Conservation (phyloP, 108 stramenopile species). For the Nitzschia putrida region DNA sequence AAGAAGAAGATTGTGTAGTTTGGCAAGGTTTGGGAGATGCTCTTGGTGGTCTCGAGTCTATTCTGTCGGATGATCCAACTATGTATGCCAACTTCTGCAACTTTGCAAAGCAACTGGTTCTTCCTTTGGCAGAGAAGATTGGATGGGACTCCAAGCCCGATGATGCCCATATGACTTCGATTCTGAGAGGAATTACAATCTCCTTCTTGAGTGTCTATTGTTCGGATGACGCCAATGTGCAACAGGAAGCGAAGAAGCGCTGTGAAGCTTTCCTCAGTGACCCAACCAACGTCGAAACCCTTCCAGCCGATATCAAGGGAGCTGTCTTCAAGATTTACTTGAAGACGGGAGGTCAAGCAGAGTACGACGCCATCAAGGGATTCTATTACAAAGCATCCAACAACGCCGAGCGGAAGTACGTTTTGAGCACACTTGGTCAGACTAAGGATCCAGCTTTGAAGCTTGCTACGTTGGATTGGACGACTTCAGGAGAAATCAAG, state of each 20-base stretch:
- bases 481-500: constrained; percentile 89
- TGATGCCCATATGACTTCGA: constrained; percentile 85
- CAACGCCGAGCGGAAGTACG: constrained; percentile 84
- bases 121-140: constrained; percentile 58
- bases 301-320: constrained; percentile 88
- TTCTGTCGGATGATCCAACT: constrained; percentile 71
- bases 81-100: constrained; percentile 59
- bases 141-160: constrained; percentile 85
- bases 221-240: constrained; percentile 72
- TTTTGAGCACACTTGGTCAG: constrained; percentile 72
- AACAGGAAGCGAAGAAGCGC: constrained; percentile 74
- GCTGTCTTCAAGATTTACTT: constrained; percentile 90
- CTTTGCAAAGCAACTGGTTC: constrained; percentile 70
- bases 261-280: constrained; percentile 76
- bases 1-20: constrained; percentile 89
- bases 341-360: constrained; percentile 76
- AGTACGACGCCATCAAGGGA: constrained; percentile 79
- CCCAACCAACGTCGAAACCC: constrained; percentile 60
- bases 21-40: constrained; percentile 81
- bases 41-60: constrained; percentile 68
- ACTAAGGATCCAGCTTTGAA: constrained; percentile 73
- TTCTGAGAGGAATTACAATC: constrained; percentile 88
- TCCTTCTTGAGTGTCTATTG: constrained; percentile 77
- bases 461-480: constrained; percentile 83
- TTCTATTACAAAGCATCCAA: constrained; percentile 72